phyloP scores from a whole-genome alignment of 2,329 filamentous ascomycete species.

The Myriosclerotinia curreyana region DNA sequence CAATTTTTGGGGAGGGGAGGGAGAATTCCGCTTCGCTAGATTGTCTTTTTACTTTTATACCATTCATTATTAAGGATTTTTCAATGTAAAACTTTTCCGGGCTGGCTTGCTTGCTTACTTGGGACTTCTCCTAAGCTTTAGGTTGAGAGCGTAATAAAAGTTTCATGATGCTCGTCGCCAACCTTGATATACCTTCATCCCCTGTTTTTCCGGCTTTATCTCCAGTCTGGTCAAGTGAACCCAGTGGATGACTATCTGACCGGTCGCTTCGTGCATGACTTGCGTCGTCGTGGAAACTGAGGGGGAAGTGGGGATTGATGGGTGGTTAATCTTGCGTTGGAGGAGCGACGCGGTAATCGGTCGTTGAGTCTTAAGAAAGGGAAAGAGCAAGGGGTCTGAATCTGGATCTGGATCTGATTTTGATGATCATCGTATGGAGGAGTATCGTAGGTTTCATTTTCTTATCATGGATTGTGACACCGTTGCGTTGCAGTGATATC shows the following conservation, averaged over 20 bases:
- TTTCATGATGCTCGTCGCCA: not conserved
- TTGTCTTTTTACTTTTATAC: too few species aligned
- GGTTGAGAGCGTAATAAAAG: not conserved
- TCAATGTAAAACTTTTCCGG: too few species aligned
- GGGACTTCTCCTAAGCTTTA: not conserved
- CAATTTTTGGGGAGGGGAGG: too few species aligned
- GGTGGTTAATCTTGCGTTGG: slow-evolving; percentile 15
- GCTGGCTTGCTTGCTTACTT: too few species aligned
- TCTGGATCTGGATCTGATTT: not conserved
- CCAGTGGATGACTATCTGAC: not conserved
- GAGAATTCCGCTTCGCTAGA: too few species aligned
- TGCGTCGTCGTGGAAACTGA: slow-evolving; percentile 14
- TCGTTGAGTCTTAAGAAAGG: not conserved
- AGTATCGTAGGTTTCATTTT: not conserved
- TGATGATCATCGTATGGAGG: not conserved
- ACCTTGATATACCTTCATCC: not conserved
- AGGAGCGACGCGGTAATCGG: not conserved
- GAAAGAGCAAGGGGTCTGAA: not conserved
- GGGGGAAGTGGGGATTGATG: not conserved
- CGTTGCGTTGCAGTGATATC: not conserved
- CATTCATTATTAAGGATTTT: too few species aligned
- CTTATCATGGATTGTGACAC: not conserved
- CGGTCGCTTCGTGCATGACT: not conserved
- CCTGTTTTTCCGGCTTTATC: not conserved
- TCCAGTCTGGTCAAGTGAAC: not conserved